Evolutionary conservation across 192 early-diverging fungal genomes (phyloP), one percentile per base, ranked within the genome.

Genomic region (Borealophlyctis nickersoniae): DNA sequence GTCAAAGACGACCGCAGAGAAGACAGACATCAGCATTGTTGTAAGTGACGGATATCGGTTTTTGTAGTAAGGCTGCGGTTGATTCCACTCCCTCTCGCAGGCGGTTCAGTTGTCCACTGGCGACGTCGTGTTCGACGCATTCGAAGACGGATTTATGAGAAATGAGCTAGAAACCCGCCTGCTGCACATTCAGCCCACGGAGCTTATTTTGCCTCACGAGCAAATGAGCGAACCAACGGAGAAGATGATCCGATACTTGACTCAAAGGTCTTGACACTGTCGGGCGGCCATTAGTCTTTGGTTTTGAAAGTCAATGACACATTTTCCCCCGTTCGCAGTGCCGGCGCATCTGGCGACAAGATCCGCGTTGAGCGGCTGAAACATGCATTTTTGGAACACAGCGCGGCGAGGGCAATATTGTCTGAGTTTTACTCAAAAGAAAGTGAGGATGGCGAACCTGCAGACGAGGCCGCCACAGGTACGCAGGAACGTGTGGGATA

Each of bases 111-210:
- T 86, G 0, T 64, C 81, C 1, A 87, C 90, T 0, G 90, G 88
- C 0, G 84, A 87, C 50, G 73, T 92, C 29, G 65, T 92, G 1
- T 90, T 86, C 62, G 90, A 92, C 58, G 69, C 73, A 31, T 92
- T 88, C 65, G 63, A 78, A 35, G 90, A 92, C 65, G 75, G 73
- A 0, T 72, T 75, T 56, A 76, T 83, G 73, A 74, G 87, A 5
- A 75, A 60, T 36, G 88, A 88, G 56, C 72, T 92, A 19, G 88
- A 90, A 64, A 88, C 88, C 0, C 80, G 88, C 7, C 35, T 92
- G 30, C 61, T 80, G 36, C 85, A 89, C 69, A 70, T 89, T 19
- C 76, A 78, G 19, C 86, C 89, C 0, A 66, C 78, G 36, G 90
- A 92, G 69, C 56, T 92, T 26, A 72, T 92, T 19, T 52, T 89